Conservation (phyloP, 2,329 filamentous ascomycete genomes). For the Cladosporium cucumerinum region DNA sequence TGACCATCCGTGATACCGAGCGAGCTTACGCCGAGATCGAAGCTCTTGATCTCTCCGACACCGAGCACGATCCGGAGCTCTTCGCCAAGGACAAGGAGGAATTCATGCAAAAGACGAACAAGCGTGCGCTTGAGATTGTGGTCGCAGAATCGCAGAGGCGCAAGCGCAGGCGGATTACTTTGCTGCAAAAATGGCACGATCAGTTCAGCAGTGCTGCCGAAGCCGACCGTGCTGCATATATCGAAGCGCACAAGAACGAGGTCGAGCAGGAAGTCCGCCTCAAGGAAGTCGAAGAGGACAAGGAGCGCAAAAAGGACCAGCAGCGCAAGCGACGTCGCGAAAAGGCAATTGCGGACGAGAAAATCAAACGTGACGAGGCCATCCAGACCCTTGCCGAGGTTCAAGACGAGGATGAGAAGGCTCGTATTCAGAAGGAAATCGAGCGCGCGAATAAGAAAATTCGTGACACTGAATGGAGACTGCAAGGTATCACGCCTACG, state of each 20-base stretch:
- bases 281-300: conserved; percentile 87
- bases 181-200: conserved; percentile 54
- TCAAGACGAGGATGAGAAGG: conserved; percentile 76
- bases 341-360: conserved; percentile 87
- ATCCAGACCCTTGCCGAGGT: conserved; percentile 74
- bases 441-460: conserved; percentile 91
- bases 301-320: conserved; percentile 99
- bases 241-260: conserved; percentile 71
- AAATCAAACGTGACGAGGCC: conserved; percentile 76
- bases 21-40: conserved; percentile 59
- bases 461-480: conserved; percentile 79
- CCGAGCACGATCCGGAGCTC: conserved; percentile 49
- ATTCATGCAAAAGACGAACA: conserved; percentile 55
- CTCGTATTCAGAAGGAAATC: conserved; percentile 77
- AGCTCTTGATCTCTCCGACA: conserved; percentile 59
- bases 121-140: conserved; percentile 66
- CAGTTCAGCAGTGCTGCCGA: conserved; percentile 66
- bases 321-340: conserved; percentile 93
- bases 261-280: conserved; percentile 84
- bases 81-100: conserved; percentile 44
- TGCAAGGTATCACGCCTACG: conserved; percentile 73
- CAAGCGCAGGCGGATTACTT: conserved; percentile 60
- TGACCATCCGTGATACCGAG: conserved; percentile 51
- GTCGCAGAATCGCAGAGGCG: conserved; percentile 61
- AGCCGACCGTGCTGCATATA: conserved; percentile 71